Evolutionary conservation across 495 filamentous ascomycete species (phyloP).

Genomic region (Mytilinidion resinicola): DNA sequence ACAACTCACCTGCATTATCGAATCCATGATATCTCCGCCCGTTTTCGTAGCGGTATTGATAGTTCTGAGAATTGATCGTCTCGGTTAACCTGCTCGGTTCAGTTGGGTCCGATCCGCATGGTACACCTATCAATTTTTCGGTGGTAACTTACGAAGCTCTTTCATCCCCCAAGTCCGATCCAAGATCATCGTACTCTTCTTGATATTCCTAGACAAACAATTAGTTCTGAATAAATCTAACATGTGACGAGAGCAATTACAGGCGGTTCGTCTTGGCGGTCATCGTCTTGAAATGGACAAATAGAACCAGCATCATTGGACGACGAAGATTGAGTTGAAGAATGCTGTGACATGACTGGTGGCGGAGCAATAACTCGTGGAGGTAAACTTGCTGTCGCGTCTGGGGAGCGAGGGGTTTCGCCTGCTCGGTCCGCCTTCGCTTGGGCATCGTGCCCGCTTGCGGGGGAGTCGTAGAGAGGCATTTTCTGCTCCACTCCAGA

Average conservation of each 20-base stretch:
- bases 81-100: background rate
- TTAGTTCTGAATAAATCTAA: background rate
- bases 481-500: background rate
- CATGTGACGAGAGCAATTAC: background rate
- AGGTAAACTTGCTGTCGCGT: background rate
- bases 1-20: background rate
- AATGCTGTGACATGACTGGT: background rate
- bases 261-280: background rate
- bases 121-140: no score
- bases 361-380: background rate
- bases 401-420: background rate
- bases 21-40: constrained; percentile 7
- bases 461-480: background rate
- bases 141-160: background rate
- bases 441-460: background rate
- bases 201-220: background rate
- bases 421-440: background rate
- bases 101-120: background rate
- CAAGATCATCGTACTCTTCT: background rate
- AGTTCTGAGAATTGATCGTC: constrained; percentile 3
- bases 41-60: constrained; percentile 2
- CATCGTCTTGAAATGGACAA: no score
- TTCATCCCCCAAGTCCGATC: background rate
- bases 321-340: background rate
- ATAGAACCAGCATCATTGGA: no score